Conservation (phyloP, 345 rosid species). For the Citrus maxima region DNA sequence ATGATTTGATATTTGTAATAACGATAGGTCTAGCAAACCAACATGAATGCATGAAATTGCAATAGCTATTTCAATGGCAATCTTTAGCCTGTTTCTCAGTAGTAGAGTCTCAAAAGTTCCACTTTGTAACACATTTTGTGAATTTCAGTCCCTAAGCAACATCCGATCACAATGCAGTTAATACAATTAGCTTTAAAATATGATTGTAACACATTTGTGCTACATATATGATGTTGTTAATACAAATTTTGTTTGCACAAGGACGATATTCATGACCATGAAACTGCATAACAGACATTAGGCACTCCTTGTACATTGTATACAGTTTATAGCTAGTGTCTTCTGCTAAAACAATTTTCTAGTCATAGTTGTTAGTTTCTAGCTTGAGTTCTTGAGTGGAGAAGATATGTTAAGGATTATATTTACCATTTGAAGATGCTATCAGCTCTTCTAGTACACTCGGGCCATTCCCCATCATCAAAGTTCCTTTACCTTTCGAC, state of each 20-base stretch:
- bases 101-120: no score
- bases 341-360: no score
- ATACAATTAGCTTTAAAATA: not conserved
- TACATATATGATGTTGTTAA: slow-evolving; percentile 5
- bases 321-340: no score
- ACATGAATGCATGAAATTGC: not conserved
- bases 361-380: slow-evolving; percentile 5
- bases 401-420: not conserved
- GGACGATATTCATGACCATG: not conserved
- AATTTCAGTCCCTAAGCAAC: no score
- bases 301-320: no score
- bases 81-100: no score
- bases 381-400: slow-evolving; percentile 6
- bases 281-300: not conserved
- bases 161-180: no score
- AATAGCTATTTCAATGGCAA: no score
- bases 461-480: not conserved
- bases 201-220: not conserved
- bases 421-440: not conserved
- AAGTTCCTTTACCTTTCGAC: not conserved
- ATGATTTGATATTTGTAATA: no score
- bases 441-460: not conserved
- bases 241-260: not conserved
- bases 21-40: no score
- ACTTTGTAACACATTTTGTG: no score